Base-by-base conservation (phyloP, 331 rosid species). In the Prunus yedoensis region DNA sequence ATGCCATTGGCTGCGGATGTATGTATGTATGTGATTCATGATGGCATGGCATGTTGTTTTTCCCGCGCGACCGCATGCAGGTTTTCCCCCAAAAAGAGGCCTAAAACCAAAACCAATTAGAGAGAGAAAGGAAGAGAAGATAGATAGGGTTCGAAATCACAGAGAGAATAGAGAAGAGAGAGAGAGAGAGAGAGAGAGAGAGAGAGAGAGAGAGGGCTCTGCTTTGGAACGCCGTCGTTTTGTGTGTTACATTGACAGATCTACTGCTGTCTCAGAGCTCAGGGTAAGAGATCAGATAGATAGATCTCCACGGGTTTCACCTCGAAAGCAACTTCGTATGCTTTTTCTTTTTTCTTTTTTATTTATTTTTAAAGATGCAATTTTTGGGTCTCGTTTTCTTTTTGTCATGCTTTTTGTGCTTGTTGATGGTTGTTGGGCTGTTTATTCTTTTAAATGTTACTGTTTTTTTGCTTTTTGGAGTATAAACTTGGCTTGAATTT, bases 51-150 rank as follows among this genome's bases (percentile, higher is more conserved):
- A 65, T 85, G 85, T 63, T 66, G 43, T 75, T 88, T 88, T 88
- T 88, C 92, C 92, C 92, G 92, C 92, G 90, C 90, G 76, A 83
- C 68, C 5, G 41, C 64, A 65, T 5, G 14, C 52, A 35, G 80
- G 88, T 72, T 63, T 80, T 80, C 49, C 76, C 81, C 52, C 15
- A 69, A 60, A 75, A 74, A 67, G 32, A 61, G 9, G 71, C 71
- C 75, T 51, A 54, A 70, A 67, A 17, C 63, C 23, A 59, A 38
- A 38, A 21, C 66, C 47, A 38, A 46, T n/a, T 75, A 71, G 79
- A 83, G 84, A 83, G 81, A 83, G 83, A 83, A 58, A 18, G 65
- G 57, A 1, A 79, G 25, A 28, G 60, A 23, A 52, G 27, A 62
- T 5, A 61, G 72, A 53, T 71, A 81, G 82, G 77, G 68, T 27